A percentile compares a stretch with the other conserved stretches of the same genome.
Conservation (phyloP, 257 asterid species). For the Anisodus acutangulus region DNA sequence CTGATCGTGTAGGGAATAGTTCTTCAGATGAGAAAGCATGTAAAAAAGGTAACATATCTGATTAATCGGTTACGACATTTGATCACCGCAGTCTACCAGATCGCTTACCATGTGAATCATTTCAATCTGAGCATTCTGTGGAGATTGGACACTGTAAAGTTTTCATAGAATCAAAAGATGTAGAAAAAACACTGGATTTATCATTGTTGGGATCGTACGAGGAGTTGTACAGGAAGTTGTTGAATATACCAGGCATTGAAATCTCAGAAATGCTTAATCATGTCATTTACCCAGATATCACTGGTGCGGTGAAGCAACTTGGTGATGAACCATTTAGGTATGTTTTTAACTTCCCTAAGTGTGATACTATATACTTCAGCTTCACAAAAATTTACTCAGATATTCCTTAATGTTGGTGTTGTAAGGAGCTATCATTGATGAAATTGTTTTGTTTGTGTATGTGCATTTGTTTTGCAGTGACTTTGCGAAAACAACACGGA, state of each 20-base stretch:
- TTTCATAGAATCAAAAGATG: slow-evolving; percentile 72
- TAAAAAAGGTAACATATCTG: slow-evolving; percentile 49
- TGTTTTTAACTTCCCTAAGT: neutral
- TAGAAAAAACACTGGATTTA: slow-evolving; percentile 69
- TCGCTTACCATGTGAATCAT: slow-evolving; percentile 44
- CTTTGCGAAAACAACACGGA: slow-evolving; percentile 55
- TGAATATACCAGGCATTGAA: slow-evolving; percentile 58
- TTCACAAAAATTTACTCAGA: neutral
- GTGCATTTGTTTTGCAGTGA: slow-evolving; percentile 49
- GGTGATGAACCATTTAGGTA: slow-evolving; percentile 74
- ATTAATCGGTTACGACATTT: slow-evolving; percentile 49
- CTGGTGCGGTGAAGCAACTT: slow-evolving; percentile 56
- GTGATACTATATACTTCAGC: neutral
- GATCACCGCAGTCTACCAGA: slow-evolving; percentile 44
- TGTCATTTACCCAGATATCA: slow-evolving; percentile 55
- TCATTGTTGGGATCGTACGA: slow-evolving; percentile 63
- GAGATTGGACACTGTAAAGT: slow-evolving; percentile 75
- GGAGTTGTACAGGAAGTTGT: slow-evolving; percentile 56
- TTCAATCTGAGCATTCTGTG: slow-evolving; percentile 44
- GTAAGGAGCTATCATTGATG: neutral
- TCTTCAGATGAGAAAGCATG: slow-evolving; percentile 50
- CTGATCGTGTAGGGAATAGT: slow-evolving; percentile 41
- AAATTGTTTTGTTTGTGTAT: neutral
- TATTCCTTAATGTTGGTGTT: neutral
- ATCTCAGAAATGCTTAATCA: slow-evolving; percentile 55